Conservation (phyloP, 768 basidiomycete species). For the Sarcodon aspratus region DNA sequence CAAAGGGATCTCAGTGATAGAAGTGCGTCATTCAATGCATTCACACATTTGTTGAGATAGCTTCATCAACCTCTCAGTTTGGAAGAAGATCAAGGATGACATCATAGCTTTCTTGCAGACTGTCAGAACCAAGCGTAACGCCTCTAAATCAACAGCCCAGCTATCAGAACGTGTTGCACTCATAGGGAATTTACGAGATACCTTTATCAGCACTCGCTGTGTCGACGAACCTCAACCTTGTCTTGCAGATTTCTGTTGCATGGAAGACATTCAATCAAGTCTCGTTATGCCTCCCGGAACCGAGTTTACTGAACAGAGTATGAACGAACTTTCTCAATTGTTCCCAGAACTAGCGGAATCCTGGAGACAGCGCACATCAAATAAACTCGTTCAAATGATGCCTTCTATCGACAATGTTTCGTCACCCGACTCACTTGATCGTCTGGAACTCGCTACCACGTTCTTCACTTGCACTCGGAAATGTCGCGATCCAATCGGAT, state of each 20-base stretch:
- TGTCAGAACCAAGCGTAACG: neutral
- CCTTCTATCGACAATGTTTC: neutral
- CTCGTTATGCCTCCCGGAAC: neutral
- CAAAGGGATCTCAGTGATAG: neutral
- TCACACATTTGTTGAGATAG: neutral
- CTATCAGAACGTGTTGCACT: neutral
- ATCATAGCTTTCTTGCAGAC: neutral
- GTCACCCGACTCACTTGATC: neutral
- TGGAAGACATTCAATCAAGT: neutral
- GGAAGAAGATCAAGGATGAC: neutral
- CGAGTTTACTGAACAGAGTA: neutral
- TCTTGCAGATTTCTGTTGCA: neutral
- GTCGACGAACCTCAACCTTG: neutral
- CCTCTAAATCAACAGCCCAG: neutral
- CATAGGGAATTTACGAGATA: neutral
- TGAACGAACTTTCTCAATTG: neutral
- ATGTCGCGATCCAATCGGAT: neutral
- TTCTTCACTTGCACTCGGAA: neutral
- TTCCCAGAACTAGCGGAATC: neutral
- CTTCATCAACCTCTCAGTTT: neutral
- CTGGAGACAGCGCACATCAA: neutral
- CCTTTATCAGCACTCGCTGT: neutral
- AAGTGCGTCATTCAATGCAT: neutral
- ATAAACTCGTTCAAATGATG: neutral
- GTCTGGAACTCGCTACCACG: neutral